Evolutionary conservation across 1,284 basidiomycete species (phyloP).

Genomic region (Sanghuangporus weigelae): DNA sequence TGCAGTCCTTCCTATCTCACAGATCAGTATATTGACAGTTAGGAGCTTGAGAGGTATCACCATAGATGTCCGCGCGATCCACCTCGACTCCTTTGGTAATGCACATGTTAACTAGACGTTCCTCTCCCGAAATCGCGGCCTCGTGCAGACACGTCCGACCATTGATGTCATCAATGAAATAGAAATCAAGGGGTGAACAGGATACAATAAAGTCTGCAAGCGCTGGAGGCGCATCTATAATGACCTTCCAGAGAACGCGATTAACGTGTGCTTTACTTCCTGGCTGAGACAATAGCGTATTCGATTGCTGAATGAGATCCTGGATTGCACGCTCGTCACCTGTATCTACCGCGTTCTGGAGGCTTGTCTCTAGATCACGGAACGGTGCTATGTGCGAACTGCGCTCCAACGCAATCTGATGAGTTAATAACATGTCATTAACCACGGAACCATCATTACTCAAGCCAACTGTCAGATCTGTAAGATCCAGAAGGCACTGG

Average conservation of each 20-base stretch:
- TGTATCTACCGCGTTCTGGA: conserved; percentile 69
- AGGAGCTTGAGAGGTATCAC: conserved; percentile 26
- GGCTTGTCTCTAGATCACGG: conserved; percentile 82
- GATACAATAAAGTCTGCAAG: conserved; percentile 72
- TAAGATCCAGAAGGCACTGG: conserved; percentile 88
- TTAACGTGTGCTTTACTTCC: conserved; percentile 65
- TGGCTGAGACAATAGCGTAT: conserved; percentile 53
- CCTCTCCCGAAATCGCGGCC: conserved; percentile 80
- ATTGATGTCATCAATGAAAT: conserved; percentile 96
- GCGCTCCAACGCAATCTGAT: conserved; percentile 65
- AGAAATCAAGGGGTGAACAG: conserved; percentile 82
- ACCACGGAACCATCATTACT: conserved; percentile 56
- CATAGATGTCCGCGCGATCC: conserved; percentile 80
- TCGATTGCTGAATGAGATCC: conserved; percentile 70
- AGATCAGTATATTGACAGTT: background rate
- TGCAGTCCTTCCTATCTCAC: conserved; percentile 55
- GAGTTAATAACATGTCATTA: conserved; percentile 54
- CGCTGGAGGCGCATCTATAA: conserved; percentile 72
- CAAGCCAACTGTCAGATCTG: conserved; percentile 74
- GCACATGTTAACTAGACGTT: conserved; percentile 81
- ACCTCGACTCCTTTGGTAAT: conserved; percentile 67
- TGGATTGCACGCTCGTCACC: conserved; percentile 56
- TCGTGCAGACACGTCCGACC: conserved; percentile 94
- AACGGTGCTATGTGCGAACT: conserved; percentile 64
- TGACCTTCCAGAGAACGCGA: conserved; percentile 88